Percentiles rank a stretch among this genome's conserved stretches.
Evolutionary conservation across 2,329 filamentous ascomycete species (phyloP).

Genomic region (Nigrospora sphaerica): DNA sequence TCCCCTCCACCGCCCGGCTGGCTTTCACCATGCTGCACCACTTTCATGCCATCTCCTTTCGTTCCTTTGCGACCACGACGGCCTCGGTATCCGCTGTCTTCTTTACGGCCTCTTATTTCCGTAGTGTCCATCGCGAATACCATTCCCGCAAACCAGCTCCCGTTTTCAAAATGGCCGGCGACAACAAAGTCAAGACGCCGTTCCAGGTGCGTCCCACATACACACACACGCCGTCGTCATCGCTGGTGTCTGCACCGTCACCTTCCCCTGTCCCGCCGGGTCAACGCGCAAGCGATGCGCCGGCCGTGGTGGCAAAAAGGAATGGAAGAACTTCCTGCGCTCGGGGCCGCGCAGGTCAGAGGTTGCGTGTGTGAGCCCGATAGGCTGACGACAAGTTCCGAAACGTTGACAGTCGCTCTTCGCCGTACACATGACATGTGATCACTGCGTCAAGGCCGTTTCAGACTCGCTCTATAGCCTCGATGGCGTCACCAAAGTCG

Average conservation of each 20-base stretch:
- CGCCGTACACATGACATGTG: slow-evolving; percentile 88
- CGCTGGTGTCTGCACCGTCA: no score
- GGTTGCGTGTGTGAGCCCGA: no score
- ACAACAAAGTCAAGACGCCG: slow-evolving; percentile 23
- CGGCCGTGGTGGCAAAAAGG: no score
- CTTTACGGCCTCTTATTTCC: slow-evolving; percentile 15
- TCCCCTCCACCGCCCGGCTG: slow-evolving; percentile 1
- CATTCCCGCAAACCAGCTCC: slow-evolving; percentile 2
- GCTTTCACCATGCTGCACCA: slow-evolving; percentile 2
- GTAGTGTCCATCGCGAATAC: slow-evolving; percentile 11
- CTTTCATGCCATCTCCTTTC: slow-evolving; percentile 15
- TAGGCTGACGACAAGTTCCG: slow-evolving; percentile 17
- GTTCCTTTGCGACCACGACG: slow-evolving; percentile 14
- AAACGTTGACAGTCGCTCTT: slow-evolving; percentile 67
- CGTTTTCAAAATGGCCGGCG: slow-evolving; percentile 16
- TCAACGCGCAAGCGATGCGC: no score
- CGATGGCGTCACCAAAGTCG: slow-evolving; percentile 73
- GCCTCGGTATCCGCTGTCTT: slow-evolving; percentile 13
- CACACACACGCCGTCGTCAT: neutral
- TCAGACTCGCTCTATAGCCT: slow-evolving; percentile 71
- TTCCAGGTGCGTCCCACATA: slow-evolving; percentile 22
- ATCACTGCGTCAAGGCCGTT: slow-evolving; percentile 81
- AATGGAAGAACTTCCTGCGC: no score
- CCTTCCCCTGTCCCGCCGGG: no score
- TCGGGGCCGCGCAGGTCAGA: no score